Evolutionary conservation across 1,284 basidiomycete species (phyloP).

Genomic region (Abortiporus biennis): DNA sequence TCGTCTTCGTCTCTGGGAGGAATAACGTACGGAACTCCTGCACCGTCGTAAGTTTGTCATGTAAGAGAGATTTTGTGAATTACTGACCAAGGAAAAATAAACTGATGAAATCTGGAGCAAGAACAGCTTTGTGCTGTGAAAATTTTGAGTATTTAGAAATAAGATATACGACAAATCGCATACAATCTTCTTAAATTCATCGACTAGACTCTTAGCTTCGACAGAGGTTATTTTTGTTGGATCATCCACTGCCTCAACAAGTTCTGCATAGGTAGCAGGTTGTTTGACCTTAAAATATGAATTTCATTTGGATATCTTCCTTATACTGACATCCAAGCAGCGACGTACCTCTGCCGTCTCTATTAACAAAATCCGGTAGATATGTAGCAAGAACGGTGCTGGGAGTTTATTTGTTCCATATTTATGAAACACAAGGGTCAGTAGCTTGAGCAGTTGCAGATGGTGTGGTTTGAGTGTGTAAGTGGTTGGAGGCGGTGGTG

Average conservation of each 20-base stretch:
- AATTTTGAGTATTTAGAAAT: neutral
- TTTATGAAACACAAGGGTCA: constrained; percentile 55
- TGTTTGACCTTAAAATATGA: constrained; percentile 5
- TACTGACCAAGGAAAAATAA: constrained; percentile 9
- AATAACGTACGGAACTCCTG: constrained; percentile 14
- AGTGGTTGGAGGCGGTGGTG: constrained; percentile 44
- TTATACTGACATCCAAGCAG: constrained; percentile 5
- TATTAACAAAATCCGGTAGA: constrained; percentile 55
- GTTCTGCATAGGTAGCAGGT: constrained; percentile 9
- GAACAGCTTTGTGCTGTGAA: neutral
- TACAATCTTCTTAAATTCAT: constrained; percentile 6
- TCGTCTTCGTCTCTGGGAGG: constrained; percentile 19
- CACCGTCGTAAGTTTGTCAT: neutral
- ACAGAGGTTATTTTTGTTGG: constrained; percentile 1
- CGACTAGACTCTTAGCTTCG: constrained; percentile 2
- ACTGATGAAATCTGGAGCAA: constrained; percentile 4
- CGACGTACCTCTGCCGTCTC: constrained; percentile 54
- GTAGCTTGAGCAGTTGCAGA: constrained; percentile 54
- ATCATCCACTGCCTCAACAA: constrained; percentile 7
- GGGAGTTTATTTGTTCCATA: constrained; percentile 45
- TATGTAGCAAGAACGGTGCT: constrained; percentile 50
- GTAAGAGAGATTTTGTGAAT: neutral
- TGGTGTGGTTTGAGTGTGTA: constrained; percentile 71
- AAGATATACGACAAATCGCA: neutral
- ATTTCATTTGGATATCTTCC: constrained; percentile 8